A percentile compares a stretch with the other conserved stretches of the same genome.
Conservation (phyloP, 352 stramenopile genomes). For the Phytophthora litchii region DNA sequence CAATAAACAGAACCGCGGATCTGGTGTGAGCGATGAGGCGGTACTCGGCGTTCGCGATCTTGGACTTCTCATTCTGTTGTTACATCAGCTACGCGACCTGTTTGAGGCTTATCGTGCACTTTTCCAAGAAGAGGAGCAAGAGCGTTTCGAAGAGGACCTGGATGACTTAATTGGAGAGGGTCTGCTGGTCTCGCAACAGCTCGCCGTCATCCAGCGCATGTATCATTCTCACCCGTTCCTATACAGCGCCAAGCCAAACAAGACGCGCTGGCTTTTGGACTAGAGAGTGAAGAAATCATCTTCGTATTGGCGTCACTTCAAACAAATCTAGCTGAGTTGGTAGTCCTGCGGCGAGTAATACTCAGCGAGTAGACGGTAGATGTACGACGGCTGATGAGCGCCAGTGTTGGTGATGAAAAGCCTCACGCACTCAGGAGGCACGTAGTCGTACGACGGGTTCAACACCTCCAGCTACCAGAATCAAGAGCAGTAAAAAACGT, state of each 20-base stretch:
- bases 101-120: slow-evolving; percentile 74
- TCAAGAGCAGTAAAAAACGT: slow-evolving; percentile 17
- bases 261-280: slow-evolving; percentile 59
- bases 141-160: slow-evolving; percentile 85
- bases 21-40: slow-evolving; percentile 25
- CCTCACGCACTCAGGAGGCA: slow-evolving; percentile 96
- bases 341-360: slow-evolving; percentile 98
- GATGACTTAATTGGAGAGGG: slow-evolving; percentile 82
- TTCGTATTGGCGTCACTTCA: slow-evolving; percentile 26
- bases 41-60: slow-evolving; percentile 71
- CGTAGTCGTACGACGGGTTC: slow-evolving; percentile 98
- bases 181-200: slow-evolving; percentile 76
- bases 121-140: slow-evolving; percentile 80
- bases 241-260: slow-evolving; percentile 55
- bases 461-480: slow-evolving; percentile 91
- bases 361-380: slow-evolving; percentile 98
- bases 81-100: slow-evolving; percentile 79
- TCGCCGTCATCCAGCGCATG: slow-evolving; percentile 89
- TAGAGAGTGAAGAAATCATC: slow-evolving; percentile 26
- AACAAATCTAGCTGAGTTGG: slow-evolving; percentile 67
- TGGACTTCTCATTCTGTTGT: slow-evolving; percentile 71
- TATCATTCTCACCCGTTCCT: slow-evolving; percentile 86
- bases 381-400: slow-evolving; percentile 98
- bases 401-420: slow-evolving; percentile 99
- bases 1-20: slow-evolving; percentile 78